These are phyloP conservation scores for Musa schizocarpa DNA, from an alignment of 176 grass and related monocot species.

Conservation along the genomic window DNA sequence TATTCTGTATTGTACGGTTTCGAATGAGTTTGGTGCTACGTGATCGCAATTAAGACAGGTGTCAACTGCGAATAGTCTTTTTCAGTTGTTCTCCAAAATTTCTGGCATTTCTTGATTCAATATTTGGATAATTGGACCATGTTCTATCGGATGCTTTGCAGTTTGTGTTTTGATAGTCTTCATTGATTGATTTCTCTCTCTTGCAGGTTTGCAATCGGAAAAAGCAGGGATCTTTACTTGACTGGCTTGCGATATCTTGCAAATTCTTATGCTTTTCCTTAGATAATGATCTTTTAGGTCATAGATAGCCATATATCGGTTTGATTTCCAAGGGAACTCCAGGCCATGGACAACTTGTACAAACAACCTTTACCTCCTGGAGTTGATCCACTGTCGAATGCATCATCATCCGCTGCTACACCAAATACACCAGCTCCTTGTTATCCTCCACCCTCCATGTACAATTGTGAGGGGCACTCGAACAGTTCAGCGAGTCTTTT, in stretches of 20 bases:
- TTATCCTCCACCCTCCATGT: conserved; percentile 20
- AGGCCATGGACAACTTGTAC: conserved; percentile 32
- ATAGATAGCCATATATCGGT: background rate
- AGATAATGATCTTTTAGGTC: background rate
- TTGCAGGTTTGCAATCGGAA: background rate
- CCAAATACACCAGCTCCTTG: conserved; percentile 17
- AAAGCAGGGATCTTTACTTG: background rate
- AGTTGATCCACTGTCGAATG: conserved; percentile 26
- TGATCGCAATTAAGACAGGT: too few relatives aligned
- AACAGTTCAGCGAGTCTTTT: conserved; percentile 16
- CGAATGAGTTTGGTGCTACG: too few relatives aligned
- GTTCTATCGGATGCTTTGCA: background rate
- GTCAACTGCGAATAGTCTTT: too few relatives aligned
- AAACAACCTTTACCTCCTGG: conserved; percentile 55
- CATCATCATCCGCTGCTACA: conserved; percentile 20
- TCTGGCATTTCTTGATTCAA: too few relatives aligned
- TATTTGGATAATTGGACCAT: too few relatives aligned
- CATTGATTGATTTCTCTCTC: background rate
- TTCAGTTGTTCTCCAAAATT: too few relatives aligned
- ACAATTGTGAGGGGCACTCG: conserved; percentile 10
- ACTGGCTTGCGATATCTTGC: background rate
- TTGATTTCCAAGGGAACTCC: background rate
- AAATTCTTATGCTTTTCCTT: background rate
- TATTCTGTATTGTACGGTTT: too few relatives aligned
- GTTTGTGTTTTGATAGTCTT: background rate